phyloP scores from a whole-genome alignment of 495 filamentous ascomycete species.

The Baudoinia panamericana region DNA sequence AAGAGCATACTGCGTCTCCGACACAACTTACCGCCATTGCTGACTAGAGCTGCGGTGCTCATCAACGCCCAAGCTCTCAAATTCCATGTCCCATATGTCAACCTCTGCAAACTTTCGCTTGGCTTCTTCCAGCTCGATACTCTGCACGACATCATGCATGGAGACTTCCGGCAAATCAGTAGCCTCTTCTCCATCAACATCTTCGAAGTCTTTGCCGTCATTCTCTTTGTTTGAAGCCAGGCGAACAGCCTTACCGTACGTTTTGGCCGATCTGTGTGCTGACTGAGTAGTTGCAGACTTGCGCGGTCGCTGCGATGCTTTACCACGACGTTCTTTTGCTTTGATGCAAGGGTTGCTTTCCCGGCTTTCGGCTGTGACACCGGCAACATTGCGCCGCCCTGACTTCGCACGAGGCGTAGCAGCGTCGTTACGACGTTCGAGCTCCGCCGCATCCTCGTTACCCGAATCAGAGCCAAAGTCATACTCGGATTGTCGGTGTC shows the following conservation, averaged over 20 bases:
- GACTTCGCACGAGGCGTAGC: conserved; percentile 25
- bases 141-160: conserved; percentile 20
- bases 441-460: conserved; percentile 14
- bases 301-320: background rate
- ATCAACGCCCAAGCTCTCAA: conserved; percentile 37
- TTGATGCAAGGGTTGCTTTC: conserved; percentile 5
- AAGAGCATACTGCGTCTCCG: no score
- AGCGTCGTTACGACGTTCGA: conserved; percentile 22
- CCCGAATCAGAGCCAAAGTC: conserved; percentile 20
- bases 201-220: background rate
- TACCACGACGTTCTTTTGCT: conserved; percentile 19
- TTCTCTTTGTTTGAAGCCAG: conserved; percentile 36
- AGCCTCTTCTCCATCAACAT: conserved; percentile 1
- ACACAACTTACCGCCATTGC: conserved; percentile 15
- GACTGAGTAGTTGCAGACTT: background rate
- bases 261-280: conserved; percentile 22
- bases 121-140: conserved; percentile 30
- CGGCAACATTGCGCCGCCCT: conserved; percentile 2
- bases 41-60: conserved; percentile 19
- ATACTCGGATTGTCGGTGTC: conserved; percentile 19
- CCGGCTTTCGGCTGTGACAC: background rate
- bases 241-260: conserved; percentile 20
- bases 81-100: conserved; percentile 61
- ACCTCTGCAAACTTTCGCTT: conserved; percentile 52
- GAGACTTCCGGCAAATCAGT: conserved; percentile 6